Evolutionary conservation across 768 basidiomycete species (phyloP).

Genomic region (Boletus coccyginus): DNA sequence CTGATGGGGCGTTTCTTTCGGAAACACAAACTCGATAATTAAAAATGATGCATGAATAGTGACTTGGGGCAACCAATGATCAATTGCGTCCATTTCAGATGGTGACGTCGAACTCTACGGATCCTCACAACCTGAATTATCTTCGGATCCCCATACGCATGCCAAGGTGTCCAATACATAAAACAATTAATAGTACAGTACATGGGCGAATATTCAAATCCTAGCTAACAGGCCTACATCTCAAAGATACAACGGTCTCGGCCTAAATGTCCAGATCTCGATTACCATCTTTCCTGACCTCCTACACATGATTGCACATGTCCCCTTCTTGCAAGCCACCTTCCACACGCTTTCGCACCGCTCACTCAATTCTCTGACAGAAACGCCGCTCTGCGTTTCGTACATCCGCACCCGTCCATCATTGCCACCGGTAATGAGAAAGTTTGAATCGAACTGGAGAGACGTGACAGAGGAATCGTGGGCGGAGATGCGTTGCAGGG

Average conservation of each 20-base stretch:
- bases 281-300: slow-evolving; percentile 79
- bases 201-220: slow-evolving; percentile 1
- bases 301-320: slow-evolving; percentile 79
- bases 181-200: slow-evolving; percentile 6
- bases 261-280: slow-evolving; percentile 80
- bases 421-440: slow-evolving; percentile 82
- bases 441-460: slow-evolving; percentile 80
- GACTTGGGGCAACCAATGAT: neutral
- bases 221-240: slow-evolving; percentile 2
- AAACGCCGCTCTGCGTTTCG: slow-evolving; percentile 58
- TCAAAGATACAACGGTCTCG: slow-evolving; percentile 26
- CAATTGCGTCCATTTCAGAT: neutral
- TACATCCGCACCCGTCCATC: slow-evolving; percentile 81
- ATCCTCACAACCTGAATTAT: too few relatives aligned
- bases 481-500: slow-evolving; percentile 71
- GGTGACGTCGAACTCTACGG: too few relatives aligned
- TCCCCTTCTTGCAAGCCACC: slow-evolving; percentile 68
- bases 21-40: neutral
- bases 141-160: too few relatives aligned
- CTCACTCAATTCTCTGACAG: slow-evolving; percentile 75
- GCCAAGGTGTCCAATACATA: neutral
- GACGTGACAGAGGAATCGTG: slow-evolving; percentile 88
- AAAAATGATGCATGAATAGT: neutral
- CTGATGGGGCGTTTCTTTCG: neutral
- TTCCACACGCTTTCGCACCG: slow-evolving; percentile 86